These are phyloP conservation scores for Magnaporthiopsis rhizophila DNA, from an alignment of 2,329 filamentous ascomycete species.

Conservation along the genomic window DNA sequence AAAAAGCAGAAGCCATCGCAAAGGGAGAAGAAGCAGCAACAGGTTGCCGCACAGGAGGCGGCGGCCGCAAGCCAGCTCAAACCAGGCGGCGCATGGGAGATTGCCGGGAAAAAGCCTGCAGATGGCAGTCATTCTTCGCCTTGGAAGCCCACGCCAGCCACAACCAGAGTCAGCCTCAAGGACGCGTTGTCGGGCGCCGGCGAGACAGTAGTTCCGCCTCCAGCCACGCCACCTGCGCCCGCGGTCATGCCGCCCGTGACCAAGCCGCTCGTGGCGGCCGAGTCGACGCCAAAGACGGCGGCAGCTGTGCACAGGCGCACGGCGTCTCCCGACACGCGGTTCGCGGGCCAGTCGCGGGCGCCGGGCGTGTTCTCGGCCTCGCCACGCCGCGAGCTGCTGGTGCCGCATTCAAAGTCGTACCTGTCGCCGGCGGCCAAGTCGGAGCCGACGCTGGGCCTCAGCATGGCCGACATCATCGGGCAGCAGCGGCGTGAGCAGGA, in stretches of 20 bases:
- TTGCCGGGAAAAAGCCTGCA: slow-evolving; percentile 5
- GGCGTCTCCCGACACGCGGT: slow-evolving; percentile 55
- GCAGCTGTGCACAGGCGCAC: slow-evolving; percentile 32
- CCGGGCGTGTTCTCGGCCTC: slow-evolving; percentile 8
- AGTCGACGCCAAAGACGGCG: slow-evolving; percentile 28
- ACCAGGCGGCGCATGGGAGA: slow-evolving; percentile 26
- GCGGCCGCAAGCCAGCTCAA: slow-evolving; percentile 21
- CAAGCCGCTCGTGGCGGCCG: slow-evolving; percentile 36
- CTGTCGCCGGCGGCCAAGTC: slow-evolving; percentile 47
- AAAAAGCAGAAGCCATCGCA: slow-evolving; percentile 65
- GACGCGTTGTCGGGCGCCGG: background rate
- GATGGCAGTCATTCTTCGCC: background rate
- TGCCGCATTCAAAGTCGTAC: slow-evolving; percentile 55
- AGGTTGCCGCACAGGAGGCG: slow-evolving; percentile 37
- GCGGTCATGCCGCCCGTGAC: slow-evolving; percentile 21
- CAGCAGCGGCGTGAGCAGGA: slow-evolving; percentile 82
- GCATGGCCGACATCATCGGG: slow-evolving; percentile 80
- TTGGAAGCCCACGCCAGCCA: slow-evolving; percentile 8
- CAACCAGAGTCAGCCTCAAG: slow-evolving; percentile 4
- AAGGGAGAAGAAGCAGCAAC: slow-evolving; percentile 81
- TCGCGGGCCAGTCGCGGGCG: slow-evolving; percentile 46
- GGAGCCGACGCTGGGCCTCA: slow-evolving; percentile 54
- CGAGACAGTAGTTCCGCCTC: background rate
- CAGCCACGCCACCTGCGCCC: background rate
- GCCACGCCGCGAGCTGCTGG: slow-evolving; percentile 29